phyloP scores from a whole-genome alignment of 129 eudicot species.

The Silybum marianum region DNA sequence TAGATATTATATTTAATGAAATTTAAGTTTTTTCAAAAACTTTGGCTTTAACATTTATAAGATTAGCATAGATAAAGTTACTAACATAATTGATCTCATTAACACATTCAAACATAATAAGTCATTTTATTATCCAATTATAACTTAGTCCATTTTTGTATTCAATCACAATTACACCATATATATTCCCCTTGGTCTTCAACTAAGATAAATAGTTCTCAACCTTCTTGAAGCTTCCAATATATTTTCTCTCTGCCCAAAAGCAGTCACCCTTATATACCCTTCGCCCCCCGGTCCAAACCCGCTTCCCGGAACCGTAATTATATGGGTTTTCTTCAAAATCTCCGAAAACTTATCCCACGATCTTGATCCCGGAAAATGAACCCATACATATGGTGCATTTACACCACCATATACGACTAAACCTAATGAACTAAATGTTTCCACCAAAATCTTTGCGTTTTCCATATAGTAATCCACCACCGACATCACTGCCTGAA shows the following conservation, averaged over 20 bases:
- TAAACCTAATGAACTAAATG: constrained; percentile 66
- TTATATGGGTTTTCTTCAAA: constrained; percentile 70
- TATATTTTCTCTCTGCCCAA: constrained; percentile 65
- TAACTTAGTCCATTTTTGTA: background rate
- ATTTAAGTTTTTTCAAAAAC: background rate
- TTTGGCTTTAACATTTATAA: background rate
- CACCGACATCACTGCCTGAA: constrained; percentile 64
- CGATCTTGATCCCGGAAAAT: constrained; percentile 82
- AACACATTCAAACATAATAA: background rate
- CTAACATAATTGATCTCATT: background rate
- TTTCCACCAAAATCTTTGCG: constrained; percentile 63
- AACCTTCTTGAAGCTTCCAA: constrained; percentile 73
- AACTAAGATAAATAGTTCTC: constrained; percentile 23
- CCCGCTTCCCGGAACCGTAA: constrained; percentile 89
- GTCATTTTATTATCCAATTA: background rate
- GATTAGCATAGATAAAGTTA: background rate
- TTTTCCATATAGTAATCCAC: constrained; percentile 88
- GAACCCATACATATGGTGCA: constrained; percentile 97
- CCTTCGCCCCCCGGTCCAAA: constrained; percentile 93
- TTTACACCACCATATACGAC: constrained; percentile 81
- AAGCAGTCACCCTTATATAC: constrained; percentile 74
- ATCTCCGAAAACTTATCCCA: constrained; percentile 82
- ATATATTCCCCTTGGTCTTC: background rate
- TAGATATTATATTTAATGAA: background rate
- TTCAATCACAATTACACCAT: background rate